Evolutionary conservation across 176 grass and related monocot species (phyloP).

Genomic region (Tillandsia fasciculata): DNA sequence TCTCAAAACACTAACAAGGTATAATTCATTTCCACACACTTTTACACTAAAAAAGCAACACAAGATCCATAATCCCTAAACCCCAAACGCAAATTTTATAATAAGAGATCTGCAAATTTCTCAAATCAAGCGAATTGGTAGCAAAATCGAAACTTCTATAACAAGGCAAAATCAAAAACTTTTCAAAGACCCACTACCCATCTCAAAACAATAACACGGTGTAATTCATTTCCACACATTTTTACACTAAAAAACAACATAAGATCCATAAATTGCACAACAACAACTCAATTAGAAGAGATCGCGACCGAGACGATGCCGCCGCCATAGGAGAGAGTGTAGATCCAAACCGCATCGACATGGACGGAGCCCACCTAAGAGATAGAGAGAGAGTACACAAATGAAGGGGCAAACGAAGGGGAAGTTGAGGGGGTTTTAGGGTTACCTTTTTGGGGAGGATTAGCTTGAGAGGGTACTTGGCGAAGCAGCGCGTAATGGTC

Average conservation of each 20-base stretch:
- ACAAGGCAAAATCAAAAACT: no score
- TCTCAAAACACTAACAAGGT: no score
- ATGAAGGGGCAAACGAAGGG: neutral
- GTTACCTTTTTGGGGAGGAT: conserved; percentile 68
- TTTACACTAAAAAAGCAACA: no score
- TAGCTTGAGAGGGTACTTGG: conserved; percentile 83
- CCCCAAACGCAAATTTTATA: no score
- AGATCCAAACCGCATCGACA: conserved; percentile 63
- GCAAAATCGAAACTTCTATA: no score
- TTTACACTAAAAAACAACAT: conserved; percentile 1
- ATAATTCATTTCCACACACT: neutral
- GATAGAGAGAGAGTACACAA: neutral
- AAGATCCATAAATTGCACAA: no score
- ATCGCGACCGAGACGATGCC: conserved; percentile 87
- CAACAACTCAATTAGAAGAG: neutral
- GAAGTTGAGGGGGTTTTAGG: neutral
- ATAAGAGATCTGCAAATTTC: no score
- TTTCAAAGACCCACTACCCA: no score
- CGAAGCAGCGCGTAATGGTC: conserved; percentile 61
- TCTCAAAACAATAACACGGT: no score
- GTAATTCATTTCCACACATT: neutral
- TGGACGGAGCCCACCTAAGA: conserved; percentile 35
- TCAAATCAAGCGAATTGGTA: no score
- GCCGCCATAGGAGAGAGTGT: conserved; percentile 74
- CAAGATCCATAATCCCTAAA: no score